These are phyloP conservation scores for Fomitopsis pinicola DNA, from an alignment of 1,284 basidiomycete species.

Conservation along the genomic window DNA sequence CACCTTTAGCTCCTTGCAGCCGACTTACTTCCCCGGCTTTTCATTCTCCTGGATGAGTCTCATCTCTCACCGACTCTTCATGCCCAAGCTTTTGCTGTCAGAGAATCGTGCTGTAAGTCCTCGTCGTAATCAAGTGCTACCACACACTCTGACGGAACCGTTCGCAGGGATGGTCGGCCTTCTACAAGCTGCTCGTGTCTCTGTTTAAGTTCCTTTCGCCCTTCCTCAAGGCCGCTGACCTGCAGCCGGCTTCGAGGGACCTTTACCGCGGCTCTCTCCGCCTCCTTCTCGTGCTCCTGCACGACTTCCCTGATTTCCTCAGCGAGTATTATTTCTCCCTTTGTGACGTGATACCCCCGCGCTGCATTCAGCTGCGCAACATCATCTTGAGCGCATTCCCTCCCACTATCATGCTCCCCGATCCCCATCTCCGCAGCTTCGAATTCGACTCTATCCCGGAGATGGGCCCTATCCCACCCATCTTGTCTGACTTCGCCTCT, in stretches of 20 bases:
- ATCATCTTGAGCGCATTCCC: conserved; percentile 97
- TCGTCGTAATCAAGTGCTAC: conserved; percentile 1
- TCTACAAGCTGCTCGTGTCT: conserved; percentile 91
- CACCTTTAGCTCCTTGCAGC: conserved; percentile 94
- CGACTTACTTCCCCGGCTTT: conserved; percentile 96
- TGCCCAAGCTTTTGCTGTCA: conserved; percentile 89
- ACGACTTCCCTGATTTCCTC: conserved; percentile 99
- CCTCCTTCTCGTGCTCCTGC: conserved; percentile 89
- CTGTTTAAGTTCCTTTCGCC: conserved; percentile 93
- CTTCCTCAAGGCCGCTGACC: conserved; percentile 81
- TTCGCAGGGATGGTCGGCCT: conserved; percentile 85
- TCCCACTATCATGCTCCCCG: conserved; percentile 79
- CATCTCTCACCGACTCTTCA: conserved; percentile 94
- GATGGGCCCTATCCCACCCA: conserved; percentile 85
- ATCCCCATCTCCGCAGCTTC: conserved; percentile 77
- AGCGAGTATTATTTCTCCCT: conserved; percentile 96
- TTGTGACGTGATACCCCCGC: conserved; percentile 87
- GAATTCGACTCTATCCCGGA: conserved; percentile 76
- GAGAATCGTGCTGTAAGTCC: conserved; percentile 74
- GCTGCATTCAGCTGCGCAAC: conserved; percentile 96
- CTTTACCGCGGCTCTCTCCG: conserved; percentile 93
- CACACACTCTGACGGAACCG: background rate
- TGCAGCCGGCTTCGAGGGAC: conserved; percentile 81
- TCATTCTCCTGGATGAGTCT: conserved; percentile 98
- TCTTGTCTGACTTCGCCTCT: conserved; percentile 87